Evolutionary conservation across 352 stramenopile genomes (phyloP), one percentile per base, ranked within the genome.

Genomic region (Phytophthora podocarpi): DNA sequence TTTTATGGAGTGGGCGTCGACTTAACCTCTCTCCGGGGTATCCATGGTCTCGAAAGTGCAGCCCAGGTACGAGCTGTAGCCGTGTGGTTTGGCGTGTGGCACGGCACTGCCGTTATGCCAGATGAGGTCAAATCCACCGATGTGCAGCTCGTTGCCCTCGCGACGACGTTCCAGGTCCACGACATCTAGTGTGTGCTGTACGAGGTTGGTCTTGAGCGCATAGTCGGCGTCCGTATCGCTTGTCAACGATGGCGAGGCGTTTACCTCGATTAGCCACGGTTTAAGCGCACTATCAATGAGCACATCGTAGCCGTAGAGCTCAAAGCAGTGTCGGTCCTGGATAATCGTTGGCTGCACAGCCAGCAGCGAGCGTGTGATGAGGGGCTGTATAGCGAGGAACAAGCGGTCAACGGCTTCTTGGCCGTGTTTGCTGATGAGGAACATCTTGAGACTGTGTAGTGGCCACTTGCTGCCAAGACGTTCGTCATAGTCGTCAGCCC

Each of bases 131-230:
- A 92, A 92, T 18, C 82, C 82, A 2, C 82, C 80, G 15, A 92
- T 47, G 34, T 86, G 81, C 9, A 58, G 66, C 47, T 89, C 79
- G 2, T 67, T 64, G 2, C 76, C 81, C 0, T 65, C 64, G 3
- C 73, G 75, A 23, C 73, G 63, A 28, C 54, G 56, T 40, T 96
- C 88, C 13, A 97, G 39, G 53, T 97, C 90, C 12, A 98, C 58
- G 10, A 98, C 76, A 54, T 97, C 83, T 9, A 97, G 64, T 21
- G 90, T 84, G 58, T 97, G 82, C 62, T 93, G 85, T n/a, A 98
- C 61, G 45, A 98, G 56, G 30, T 85, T 91, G 40, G 68, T 70
- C 53, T 98, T 98, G 62, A 98, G 83, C 1, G 68, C 40, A 31
- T 92, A 93, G 68, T 97, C 91, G 8, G 90, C 67, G 15, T 88